Evolutionary conservation across 805 yeast species (phyloP), one percentile per base, ranked within the genome.

Genomic region (Lachancea meyersii): DNA sequence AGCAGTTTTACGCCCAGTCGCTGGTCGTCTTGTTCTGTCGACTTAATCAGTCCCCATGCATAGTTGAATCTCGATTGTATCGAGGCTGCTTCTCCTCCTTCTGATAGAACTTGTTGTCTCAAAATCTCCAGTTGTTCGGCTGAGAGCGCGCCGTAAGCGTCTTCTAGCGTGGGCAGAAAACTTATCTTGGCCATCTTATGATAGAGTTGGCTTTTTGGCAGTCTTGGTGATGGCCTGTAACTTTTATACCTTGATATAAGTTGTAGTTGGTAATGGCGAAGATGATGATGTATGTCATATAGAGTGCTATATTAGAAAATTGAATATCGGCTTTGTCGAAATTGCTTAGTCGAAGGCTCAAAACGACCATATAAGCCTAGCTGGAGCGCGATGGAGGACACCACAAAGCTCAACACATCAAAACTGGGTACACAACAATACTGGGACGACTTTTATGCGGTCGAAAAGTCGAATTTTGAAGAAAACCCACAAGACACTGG

Each of bases 41-140:
- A 80, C 61, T 87, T 89, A 48, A 94, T 77, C 39, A 93, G 69
- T 3, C 94, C 98, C 98, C 99, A 93, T 0, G 97, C 95, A 54
- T 85, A 86, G 64, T 94, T 93, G 73, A 93, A 93, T 45, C 80
- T 76, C 2, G 96, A 82, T 61, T 88, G 97, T 0, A 85, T 73
- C 0, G 89, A 73, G 0, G 86, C 88, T 31, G 74, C 69, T 4
- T 93, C 95, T 7, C 66, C 64, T 24, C 84, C 80, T 60, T 93
- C 97, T 1, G 82, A 70, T 21, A 79, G 76, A 31, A 86, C 87
- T 55, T 87, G 96, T 52, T 79, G 75, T 49, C 77, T 80, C 23
- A 93, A 73, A 1, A 88, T 75, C 13, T 77, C 81, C 32, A 93
- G 71, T 55, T 91, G 95, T 44, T 82, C 84, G 4, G 76, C 72